Evolutionary conservation across 768 basidiomycete species (phyloP), one percentile per base, ranked within the genome.

Genomic region (Trametes maxima): DNA sequence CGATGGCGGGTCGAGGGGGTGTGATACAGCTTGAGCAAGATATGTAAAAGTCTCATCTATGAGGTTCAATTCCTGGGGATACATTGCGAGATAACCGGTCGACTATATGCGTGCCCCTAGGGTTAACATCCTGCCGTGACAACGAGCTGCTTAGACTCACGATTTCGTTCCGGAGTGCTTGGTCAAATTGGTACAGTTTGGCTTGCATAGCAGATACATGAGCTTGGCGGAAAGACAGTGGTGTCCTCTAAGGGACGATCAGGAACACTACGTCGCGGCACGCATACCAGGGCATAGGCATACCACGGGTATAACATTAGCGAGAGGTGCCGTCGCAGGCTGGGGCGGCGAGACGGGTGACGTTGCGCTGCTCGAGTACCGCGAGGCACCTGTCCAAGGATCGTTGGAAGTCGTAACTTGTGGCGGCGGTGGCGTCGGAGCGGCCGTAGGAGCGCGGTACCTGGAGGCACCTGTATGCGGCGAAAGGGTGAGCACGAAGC

Each of bases 181-280:
- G 85, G 65, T 93, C 82, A 51, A 94, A 87, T 70, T 94, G 88
- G 62, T 82, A 80, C 19, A 94, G 68, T 73, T 95, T 95, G 21
- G 80, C 79, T 68, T 85, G 86, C 86, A 95, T 92, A 17, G 91
- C 91, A 21, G 79, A 68, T 25, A 95, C 81, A 71, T 86, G 87
- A 2, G 87, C 92, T 78, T 94, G 91, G 65, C 90, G 92, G 79
- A 98, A 96, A n/a, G 82, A 78, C 19, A 93, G 81, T 44, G 81
- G 78, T 40, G 81, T 84, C 44, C 80, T 77, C 91, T 93, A 66
- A 14, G 19, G 57, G 40, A 35, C 36, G 39, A 33, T 64, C 10
- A 58, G 54, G 19, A 14, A n/a, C 28, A 8, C 28, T 35, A 19
- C 11, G 19, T 14, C 40, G 21, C 43, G 36, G 4, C 19, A 12